Evolutionary conservation across 139 green algal genomes (phyloP).

Genomic region (Protoeuglena noctilucae): DNA sequence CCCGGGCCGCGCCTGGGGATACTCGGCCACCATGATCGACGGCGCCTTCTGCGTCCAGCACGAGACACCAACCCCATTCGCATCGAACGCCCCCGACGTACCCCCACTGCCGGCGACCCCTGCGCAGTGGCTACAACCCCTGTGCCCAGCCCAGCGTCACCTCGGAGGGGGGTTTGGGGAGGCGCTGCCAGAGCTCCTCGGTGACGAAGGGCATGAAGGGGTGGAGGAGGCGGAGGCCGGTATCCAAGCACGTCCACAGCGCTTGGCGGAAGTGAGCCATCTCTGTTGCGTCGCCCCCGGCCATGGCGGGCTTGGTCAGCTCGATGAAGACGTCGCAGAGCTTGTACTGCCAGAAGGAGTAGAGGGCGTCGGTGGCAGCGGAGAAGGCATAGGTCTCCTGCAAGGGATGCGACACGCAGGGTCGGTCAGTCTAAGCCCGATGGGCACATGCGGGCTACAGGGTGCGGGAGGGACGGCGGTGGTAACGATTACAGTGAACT

Average conservation of each 20-base stretch:
- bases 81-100: background rate
- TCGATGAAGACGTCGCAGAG: conserved; percentile 98
- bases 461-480: no score
- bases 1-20: conserved; percentile 28
- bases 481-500: no score
- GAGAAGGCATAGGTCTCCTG: conserved; percentile 74
- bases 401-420: no score
- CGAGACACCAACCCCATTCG: no score
- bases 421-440: no score
- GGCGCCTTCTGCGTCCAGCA: background rate
- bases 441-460: no score
- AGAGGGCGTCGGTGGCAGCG: conserved; percentile 52
- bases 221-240: conserved; percentile 75
- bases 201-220: conserved; percentile 98
- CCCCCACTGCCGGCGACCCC: background rate
- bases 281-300: conserved; percentile 8
- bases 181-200: conserved; percentile 85
- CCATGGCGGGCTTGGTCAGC: conserved; percentile 76
- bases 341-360: conserved; percentile 87
- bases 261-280: conserved; percentile 19
- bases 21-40: conserved; percentile 71
- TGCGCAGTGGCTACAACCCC: background rate
- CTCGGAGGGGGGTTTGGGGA: conserved; percentile 30
- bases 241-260: conserved; percentile 68
- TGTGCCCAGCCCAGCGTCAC: background rate